Evolutionary conservation across 805 yeast species (phyloP).

Genomic region (Candida boidinii): DNA sequence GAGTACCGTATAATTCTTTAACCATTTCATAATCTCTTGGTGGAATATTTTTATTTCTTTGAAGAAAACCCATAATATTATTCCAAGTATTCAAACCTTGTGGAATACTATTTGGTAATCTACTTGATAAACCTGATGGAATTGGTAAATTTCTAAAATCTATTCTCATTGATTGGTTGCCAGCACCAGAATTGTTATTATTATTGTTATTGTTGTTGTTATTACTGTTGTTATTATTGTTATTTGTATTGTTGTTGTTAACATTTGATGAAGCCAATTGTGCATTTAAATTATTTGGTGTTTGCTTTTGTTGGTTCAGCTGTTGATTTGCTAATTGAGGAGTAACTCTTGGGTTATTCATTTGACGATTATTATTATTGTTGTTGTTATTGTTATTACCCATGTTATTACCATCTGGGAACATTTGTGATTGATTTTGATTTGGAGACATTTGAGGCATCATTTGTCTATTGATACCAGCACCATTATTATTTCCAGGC

Average conservation of each 20-base stretch:
- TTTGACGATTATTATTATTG: conserved; percentile 14
- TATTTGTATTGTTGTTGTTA: conserved; percentile 5
- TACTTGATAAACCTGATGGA: conserved; percentile 56
- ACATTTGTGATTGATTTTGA: conserved; percentile 20
- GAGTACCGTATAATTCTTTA: conserved; percentile 60
- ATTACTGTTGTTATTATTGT: conserved; percentile 4
- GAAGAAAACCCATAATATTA: conserved; percentile 56
- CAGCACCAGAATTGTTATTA: conserved; percentile 6
- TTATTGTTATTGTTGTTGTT: conserved; percentile 2
- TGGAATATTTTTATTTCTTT: conserved; percentile 45
- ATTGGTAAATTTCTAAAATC: conserved; percentile 60
- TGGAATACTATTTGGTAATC: conserved; percentile 65
- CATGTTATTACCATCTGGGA: conserved; percentile 17
- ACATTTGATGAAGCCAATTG: conserved; percentile 1
- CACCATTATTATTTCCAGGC: too few relatives aligned
- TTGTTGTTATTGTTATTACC: conserved; percentile 19
- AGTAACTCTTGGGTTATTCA: conserved; percentile 3
- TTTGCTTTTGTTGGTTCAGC: conserved; percentile 16
- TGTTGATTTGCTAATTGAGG: conserved; percentile 6
- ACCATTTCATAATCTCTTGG: conserved; percentile 49
- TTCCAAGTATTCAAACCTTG: conserved; percentile 77
- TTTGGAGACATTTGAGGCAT: too few relatives aligned
- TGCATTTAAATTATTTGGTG: conserved; percentile 10
- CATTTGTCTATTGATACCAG: too few relatives aligned
- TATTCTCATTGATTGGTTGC: conserved; percentile 11